Base-by-base conservation (phyloP, 202 grass and related monocot species). In the Panicum virgatum region DNA sequence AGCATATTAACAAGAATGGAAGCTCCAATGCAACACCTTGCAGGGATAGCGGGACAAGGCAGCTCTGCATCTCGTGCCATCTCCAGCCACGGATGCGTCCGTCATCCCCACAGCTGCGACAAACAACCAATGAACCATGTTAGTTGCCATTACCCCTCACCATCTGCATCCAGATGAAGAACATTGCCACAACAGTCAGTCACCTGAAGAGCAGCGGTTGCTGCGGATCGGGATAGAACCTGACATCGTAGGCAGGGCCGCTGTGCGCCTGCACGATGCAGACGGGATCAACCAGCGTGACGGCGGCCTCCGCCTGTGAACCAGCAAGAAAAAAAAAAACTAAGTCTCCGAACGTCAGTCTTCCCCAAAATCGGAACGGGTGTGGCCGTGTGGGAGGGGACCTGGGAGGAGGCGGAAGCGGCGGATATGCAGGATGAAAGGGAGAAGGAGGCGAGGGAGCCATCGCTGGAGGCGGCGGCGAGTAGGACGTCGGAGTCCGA, bases 131-230 rank as follows among this genome's bases (percentile, higher is more conserved):
- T n/a, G 78, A 26, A 54, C 1, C 64, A 77, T 18, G 12, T 48
- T 10, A 7, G 1, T 58, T 9, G 7, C 11, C 15, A 64, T 81
- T 66, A 43, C 7, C 52, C 18, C 58, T 73, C 65, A 38, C 19
- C 29, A 56, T 44, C 20, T 42, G 58, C 62, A 19, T 79, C 23
- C 36, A 84, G 61, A 65, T 39, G 8, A 38, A 63, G 1, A 13
- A 37, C 26, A 72, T 66, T 22, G 67, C 5, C 7, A 16, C 8
- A 52, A 16, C 50, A 83, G 19, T 45, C 3, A 3, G 20, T 75
- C 66, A 98, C 95, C 95, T 98, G 72, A 98, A 85, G 62, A 98
- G 80, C 72, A 98, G 84, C 60, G 82, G 48, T 27, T 95, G 84
- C 26, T 78, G 68, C 16, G 57, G 82, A 59, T 91, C 90, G 3